phyloP scores from a whole-genome alignment of 768 basidiomycete genomes.

The Tylopilus intermedius region DNA sequence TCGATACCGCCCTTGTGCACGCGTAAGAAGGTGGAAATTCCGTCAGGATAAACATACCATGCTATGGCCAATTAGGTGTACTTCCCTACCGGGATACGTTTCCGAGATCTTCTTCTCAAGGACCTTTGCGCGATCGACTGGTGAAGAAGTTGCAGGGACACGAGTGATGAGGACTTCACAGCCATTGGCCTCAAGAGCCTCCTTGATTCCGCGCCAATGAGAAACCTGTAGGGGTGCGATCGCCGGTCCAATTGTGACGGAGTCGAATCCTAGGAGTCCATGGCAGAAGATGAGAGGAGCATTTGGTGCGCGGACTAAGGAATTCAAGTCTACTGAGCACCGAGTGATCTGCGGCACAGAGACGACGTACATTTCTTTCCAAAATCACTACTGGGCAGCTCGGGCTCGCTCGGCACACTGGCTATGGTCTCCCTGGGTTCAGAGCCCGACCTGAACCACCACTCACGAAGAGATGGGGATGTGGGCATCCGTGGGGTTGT shows the following conservation, averaged over 20 bases:
- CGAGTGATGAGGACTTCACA: constrained; percentile 88
- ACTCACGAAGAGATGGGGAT: constrained; percentile 27
- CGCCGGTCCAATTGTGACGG: constrained; percentile 69
- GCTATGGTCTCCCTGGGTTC: constrained; percentile 38
- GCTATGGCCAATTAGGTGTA: constrained; percentile 85
- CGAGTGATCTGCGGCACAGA: neutral
- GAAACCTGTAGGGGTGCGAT: constrained; percentile 81
- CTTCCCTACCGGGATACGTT: constrained; percentile 72
- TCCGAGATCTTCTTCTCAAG: constrained; percentile 79
- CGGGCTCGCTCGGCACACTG: constrained; percentile 46
- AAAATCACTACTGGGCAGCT: constrained; percentile 37
- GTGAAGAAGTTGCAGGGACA: constrained; percentile 88
- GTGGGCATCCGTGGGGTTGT: constrained; percentile 22
- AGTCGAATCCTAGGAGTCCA: constrained; percentile 87
- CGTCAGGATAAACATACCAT: constrained; percentile 45
- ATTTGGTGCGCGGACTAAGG: constrained; percentile 66
- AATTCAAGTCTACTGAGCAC: neutral
- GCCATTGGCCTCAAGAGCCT: constrained; percentile 85
- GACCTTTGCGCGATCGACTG: constrained; percentile 83
- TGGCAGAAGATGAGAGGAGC: constrained; percentile 95
- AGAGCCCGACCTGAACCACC: constrained; percentile 51
- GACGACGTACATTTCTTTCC: constrained; percentile 57
- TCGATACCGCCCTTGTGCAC: constrained; percentile 83
- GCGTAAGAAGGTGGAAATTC: neutral
- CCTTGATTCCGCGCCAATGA: constrained; percentile 96